A percentile compares a stretch with the other conserved stretches of the same genome.
phyloP scores from a whole-genome alignment of 2,329 filamentous ascomycete species.

The Calycina marina region DNA sequence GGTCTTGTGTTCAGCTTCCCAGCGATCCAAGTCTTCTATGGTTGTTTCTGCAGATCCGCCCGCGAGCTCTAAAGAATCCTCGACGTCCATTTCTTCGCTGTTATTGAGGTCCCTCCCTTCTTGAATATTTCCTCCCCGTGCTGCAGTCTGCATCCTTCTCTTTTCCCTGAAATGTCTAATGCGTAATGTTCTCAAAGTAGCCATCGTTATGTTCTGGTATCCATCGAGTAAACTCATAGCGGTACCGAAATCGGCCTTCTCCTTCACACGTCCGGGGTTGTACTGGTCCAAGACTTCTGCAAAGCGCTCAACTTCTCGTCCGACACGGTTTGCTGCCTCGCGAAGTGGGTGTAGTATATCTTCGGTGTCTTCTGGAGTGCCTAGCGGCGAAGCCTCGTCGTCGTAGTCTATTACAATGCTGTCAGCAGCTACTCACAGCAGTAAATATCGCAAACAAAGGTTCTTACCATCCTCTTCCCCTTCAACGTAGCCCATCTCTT shows the following conservation, averaged over 20 bases:
- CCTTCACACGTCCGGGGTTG: constrained; percentile 33
- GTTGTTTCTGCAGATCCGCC: constrained; percentile 18
- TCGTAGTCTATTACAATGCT: constrained; percentile 9
- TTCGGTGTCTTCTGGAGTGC: constrained; percentile 27
- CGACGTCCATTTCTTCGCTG: constrained; percentile 23
- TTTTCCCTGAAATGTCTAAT: constrained; percentile 24
- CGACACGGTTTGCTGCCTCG: constrained; percentile 52
- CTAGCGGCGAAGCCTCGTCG: constrained; percentile 16
- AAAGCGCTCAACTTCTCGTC: constrained; percentile 75
- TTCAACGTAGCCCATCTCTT: constrained; percentile 22
- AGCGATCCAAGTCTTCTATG: constrained; percentile 40
- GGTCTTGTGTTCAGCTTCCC: constrained; percentile 75
- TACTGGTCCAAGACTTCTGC: constrained; percentile 72
- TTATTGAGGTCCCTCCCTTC: constrained; percentile 18
- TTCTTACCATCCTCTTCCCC: constrained; percentile 15
- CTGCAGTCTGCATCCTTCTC: constrained; percentile 15
- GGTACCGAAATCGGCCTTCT: constrained; percentile 43
- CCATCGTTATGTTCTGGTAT: constrained; percentile 44
- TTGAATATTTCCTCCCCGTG: constrained; percentile 24
- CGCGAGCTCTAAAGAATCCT: constrained; percentile 39
- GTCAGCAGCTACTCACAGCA: background rate
- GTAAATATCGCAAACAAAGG: constrained; percentile 3
- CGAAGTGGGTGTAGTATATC: constrained; percentile 43
- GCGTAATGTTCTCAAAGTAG: constrained; percentile 29
- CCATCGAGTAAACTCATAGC: constrained; percentile 53